These are phyloP conservation scores for Aureobasidium mangrovei DNA, from an alignment of 2,329 filamentous ascomycete species.

Conservation along the genomic window DNA sequence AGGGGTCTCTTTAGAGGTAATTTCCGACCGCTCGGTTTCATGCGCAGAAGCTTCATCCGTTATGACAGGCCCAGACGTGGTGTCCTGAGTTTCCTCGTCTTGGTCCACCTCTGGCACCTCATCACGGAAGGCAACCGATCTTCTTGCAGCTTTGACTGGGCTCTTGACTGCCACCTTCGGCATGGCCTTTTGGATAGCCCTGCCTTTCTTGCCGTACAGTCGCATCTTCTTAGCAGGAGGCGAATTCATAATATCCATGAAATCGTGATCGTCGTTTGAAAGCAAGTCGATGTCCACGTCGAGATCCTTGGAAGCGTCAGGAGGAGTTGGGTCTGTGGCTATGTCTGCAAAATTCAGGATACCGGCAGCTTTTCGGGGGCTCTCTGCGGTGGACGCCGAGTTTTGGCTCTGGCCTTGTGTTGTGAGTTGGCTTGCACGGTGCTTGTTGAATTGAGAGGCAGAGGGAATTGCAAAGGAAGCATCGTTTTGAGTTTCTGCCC, in stretches of 20 bases:
- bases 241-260: conserved; percentile 24
- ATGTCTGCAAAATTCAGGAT: conserved; percentile 26
- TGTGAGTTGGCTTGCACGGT: conserved; percentile 22
- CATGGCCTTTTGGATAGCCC: background rate
- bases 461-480: conserved; percentile 13
- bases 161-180: background rate
- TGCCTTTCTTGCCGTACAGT: conserved; percentile 18
- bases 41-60: no score
- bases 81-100: background rate
- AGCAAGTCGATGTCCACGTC: conserved; percentile 29
- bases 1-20: background rate
- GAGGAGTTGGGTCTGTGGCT: conserved; percentile 20
- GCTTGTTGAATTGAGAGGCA: conserved; percentile 14
- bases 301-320: conserved; percentile 21
- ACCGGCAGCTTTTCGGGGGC: conserved; percentile 26
- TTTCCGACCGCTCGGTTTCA: no score
- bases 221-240: conserved; percentile 27
- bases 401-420: background rate
- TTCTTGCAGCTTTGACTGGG: background rate
- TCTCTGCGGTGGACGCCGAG: conserved; percentile 19
- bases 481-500: background rate
- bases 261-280: conserved; percentile 30
- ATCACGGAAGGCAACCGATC: background rate
- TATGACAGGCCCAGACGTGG: background rate
- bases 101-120: background rate